Evolutionary conservation across 2,329 filamentous ascomycete genomes (phyloP).

Genomic region (Penicillium sp.): DNA sequence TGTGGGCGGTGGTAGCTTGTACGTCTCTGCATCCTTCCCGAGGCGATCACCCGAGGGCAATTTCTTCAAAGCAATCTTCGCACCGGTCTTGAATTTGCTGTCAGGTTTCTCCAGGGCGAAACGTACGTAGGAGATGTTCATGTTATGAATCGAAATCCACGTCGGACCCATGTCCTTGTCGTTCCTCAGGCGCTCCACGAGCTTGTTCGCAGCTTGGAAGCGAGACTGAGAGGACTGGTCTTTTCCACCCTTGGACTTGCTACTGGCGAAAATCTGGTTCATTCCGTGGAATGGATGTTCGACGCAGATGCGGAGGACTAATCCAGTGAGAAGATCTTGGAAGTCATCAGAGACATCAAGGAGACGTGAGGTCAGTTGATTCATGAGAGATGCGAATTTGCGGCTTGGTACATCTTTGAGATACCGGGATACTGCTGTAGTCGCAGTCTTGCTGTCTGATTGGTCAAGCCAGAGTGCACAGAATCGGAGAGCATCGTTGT

Average conservation of each 20-base stretch:
- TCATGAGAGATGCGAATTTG: slow-evolving; percentile 92
- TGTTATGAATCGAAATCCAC: slow-evolving; percentile 73
- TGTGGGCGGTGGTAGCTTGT: slow-evolving; percentile 82
- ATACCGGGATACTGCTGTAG: slow-evolving; percentile 71
- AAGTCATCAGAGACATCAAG: slow-evolving; percentile 71
- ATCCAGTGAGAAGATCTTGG: slow-evolving; percentile 70
- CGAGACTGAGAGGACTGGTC: slow-evolving; percentile 76
- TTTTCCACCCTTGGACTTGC: slow-evolving; percentile 65
- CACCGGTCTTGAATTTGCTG: slow-evolving; percentile 66
- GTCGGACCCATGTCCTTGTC: slow-evolving; percentile 56
- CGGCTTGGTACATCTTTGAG: slow-evolving; percentile 77
- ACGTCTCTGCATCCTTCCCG: slow-evolving; percentile 62
- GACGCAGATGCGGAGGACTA: slow-evolving; percentile 81
- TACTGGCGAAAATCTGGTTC: slow-evolving; percentile 91
- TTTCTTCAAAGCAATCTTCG: slow-evolving; percentile 65
- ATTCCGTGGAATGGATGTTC: slow-evolving; percentile 97
- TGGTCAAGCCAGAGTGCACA: slow-evolving; percentile 93
- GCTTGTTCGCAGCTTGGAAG: slow-evolving; percentile 68
- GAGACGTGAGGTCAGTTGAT: slow-evolving; percentile 91
- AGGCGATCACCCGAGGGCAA: slow-evolving; percentile 65
- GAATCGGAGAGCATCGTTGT: slow-evolving; percentile 88
- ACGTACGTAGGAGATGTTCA: slow-evolving; percentile 65
- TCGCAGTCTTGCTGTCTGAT: slow-evolving; percentile 73
- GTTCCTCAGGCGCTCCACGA: slow-evolving; percentile 63
- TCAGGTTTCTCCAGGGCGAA: slow-evolving; percentile 53